These are phyloP conservation scores for Ceratocystis diversiconidia DNA, from an alignment of 2,329 filamentous ascomycete genomes.

Conservation along the genomic window DNA sequence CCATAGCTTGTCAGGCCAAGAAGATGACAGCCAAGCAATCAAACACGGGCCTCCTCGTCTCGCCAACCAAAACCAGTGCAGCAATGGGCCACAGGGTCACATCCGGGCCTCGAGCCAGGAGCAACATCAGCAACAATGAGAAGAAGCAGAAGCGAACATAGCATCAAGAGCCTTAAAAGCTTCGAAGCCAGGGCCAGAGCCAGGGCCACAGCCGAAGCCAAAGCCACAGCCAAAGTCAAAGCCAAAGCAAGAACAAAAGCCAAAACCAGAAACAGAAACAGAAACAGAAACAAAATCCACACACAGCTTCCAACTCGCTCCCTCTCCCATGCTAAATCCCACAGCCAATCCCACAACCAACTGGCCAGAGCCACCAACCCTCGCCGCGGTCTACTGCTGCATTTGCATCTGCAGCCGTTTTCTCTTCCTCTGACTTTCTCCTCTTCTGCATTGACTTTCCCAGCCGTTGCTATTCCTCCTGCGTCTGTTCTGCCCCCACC, in stretches of 20 bases:
- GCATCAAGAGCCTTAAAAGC: background rate
- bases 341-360: background rate
- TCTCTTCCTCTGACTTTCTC: conserved; percentile 11
- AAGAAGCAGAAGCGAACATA: background rate
- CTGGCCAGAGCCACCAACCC: conserved; percentile 2
- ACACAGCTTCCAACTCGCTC: conserved; percentile 5
- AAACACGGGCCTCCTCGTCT: conserved; percentile 17
- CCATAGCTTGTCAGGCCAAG: conserved; percentile 7
- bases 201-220: conserved; percentile 6
- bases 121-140: background rate
- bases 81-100: conserved; percentile 8
- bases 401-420: conserved; percentile 9
- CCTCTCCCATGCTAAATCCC: conserved; percentile 6
- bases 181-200: conserved; percentile 2
- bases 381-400: background rate
- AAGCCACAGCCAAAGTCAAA: conserved; percentile 3
- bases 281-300: conserved; percentile 5
- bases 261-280: conserved; percentile 7
- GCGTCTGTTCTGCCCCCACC: background rate
- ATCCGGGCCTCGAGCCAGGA: conserved; percentile 15
- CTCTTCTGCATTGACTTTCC: background rate
- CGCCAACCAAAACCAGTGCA: conserved; percentile 12
- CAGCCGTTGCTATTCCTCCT: background rate
- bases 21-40: conserved; percentile 10
- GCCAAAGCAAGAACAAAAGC: background rate